Evolutionary conservation across 2,329 filamentous ascomycete species (phyloP).

Genomic region (Venturia asperata): DNA sequence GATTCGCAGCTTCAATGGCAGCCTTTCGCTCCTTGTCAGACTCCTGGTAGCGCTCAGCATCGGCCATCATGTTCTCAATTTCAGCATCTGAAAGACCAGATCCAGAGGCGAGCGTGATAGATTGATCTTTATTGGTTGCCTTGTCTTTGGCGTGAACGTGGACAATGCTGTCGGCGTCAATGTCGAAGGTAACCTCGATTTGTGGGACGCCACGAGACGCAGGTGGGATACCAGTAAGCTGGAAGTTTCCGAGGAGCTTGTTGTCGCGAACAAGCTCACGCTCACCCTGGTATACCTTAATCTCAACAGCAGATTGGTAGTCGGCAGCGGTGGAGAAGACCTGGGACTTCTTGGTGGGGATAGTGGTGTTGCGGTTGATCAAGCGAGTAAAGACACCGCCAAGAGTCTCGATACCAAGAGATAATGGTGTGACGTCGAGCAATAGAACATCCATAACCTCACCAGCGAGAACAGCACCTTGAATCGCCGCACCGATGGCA

Average conservation of each 20-base stretch:
- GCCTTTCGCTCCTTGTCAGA: constrained; percentile 94
- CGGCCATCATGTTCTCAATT: constrained; percentile 95
- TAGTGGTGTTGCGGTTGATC: constrained; percentile 99
- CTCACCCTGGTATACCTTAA: constrained; percentile 99
- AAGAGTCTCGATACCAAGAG: constrained; percentile 96
- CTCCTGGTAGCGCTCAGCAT: constrained; percentile 95
- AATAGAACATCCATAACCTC: constrained; percentile 94
- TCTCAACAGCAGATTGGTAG: constrained; percentile 97
- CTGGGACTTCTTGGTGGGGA: constrained; percentile 98
- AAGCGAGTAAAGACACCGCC: constrained; percentile 96
- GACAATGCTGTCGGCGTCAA: constrained; percentile 95
- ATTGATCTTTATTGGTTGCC: constrained; percentile 99
- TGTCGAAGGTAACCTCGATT: constrained; percentile 97
- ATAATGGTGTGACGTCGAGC: constrained; percentile 91
- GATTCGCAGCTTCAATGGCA: constrained; percentile 94
- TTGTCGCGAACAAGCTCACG: constrained; percentile 98
- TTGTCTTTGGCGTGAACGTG: constrained; percentile 99
- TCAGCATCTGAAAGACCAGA: constrained; percentile 91
- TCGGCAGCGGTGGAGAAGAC: constrained; percentile 96
- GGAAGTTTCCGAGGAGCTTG: constrained; percentile 98
- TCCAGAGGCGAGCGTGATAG: constrained; percentile 95
- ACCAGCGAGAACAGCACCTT: constrained; percentile 92
- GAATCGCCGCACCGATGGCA: constrained; percentile 92
- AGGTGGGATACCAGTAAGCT: constrained; percentile 93
- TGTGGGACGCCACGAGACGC: constrained; percentile 95